Conservation (phyloP, 768 basidiomycete genomes). For the Zangia roseola region DNA sequence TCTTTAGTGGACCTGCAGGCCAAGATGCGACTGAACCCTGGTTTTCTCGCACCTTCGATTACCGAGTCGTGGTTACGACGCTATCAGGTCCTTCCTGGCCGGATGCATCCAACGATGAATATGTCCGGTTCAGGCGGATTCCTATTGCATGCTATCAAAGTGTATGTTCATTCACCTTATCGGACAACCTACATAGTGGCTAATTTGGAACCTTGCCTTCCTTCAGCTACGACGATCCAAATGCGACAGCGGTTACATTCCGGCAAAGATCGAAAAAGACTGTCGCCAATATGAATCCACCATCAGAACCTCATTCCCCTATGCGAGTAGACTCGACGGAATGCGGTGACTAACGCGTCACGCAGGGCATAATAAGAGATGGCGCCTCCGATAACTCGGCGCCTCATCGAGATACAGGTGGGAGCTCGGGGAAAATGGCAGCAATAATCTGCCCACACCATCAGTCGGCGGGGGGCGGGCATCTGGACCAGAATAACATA, state of each 20-base stretch:
- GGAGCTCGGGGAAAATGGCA: slow-evolving; percentile 58
- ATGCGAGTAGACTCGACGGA: slow-evolving; percentile 16
- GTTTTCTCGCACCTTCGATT: slow-evolving; percentile 74
- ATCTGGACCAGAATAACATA: slow-evolving; percentile 34
- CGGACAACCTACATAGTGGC: background rate
- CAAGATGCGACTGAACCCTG: slow-evolving; percentile 61
- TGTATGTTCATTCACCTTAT: slow-evolving; percentile 46
- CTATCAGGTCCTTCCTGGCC: slow-evolving; percentile 95
- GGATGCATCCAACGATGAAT: slow-evolving; percentile 94
- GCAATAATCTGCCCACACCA: slow-evolving; percentile 46
- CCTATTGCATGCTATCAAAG: slow-evolving; percentile 81
- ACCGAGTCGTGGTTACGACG: slow-evolving; percentile 85
- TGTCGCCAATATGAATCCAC: background rate
- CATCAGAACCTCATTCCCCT: slow-evolving; percentile 9
- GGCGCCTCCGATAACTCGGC: background rate
- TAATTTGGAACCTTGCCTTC: slow-evolving; percentile 1
- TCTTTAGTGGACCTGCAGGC: slow-evolving; percentile 75
- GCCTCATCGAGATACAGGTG: slow-evolving; percentile 10
- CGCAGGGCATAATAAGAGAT: background rate
- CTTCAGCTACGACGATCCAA: slow-evolving; percentile 62
- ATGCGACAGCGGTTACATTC: slow-evolving; percentile 51
- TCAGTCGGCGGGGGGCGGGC: slow-evolving; percentile 1
- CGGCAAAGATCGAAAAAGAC: slow-evolving; percentile 39
- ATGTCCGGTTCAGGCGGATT: slow-evolving; percentile 88
- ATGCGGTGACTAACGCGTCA: background rate